Evolutionary conservation across 2,329 filamentous ascomycete species (phyloP).

Genomic region (Ilyonectria robusta): DNA sequence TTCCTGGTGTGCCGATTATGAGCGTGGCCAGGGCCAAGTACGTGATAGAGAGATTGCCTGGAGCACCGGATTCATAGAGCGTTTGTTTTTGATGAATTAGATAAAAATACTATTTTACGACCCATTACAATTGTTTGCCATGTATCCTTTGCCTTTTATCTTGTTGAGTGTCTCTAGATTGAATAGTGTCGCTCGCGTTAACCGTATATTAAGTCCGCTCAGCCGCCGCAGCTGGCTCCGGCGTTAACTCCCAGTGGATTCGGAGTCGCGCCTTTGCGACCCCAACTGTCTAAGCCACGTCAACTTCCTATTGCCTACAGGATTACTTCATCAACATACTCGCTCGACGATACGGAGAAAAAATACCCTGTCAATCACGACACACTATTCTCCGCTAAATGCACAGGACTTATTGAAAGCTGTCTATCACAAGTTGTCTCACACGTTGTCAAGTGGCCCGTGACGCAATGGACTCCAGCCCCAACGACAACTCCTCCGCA

Average conservation of each 20-base stretch:
- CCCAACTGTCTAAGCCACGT: slow-evolving; percentile 15
- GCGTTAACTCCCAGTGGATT: slow-evolving; percentile 11
- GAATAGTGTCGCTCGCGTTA: background rate
- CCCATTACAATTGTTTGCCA: background rate
- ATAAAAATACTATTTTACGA: slow-evolving; percentile 22
- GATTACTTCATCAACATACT: slow-evolving; percentile 2
- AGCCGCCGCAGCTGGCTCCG: background rate
- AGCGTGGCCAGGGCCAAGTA: slow-evolving; percentile 92
- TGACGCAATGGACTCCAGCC: slow-evolving; percentile 38
- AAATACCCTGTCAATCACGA: background rate
- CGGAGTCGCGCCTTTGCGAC: background rate
- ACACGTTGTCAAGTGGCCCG: slow-evolving; percentile 4
- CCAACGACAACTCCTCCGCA: slow-evolving; percentile 40
- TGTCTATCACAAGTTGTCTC: slow-evolving; percentile 6
- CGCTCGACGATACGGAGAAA: too few species aligned
- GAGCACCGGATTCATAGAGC: slow-evolving; percentile 75
- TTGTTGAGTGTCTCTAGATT: background rate
- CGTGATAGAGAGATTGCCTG: slow-evolving; percentile 91
- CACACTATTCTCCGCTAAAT: background rate
- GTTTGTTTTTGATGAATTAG: slow-evolving; percentile 17
- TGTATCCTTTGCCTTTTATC: background rate
- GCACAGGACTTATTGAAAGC: background rate
- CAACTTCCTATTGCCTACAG: slow-evolving; percentile 9
- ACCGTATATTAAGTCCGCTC: background rate
- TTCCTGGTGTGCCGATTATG: slow-evolving; percentile 77